Conservation (phyloP, 2,329 filamentous ascomycete genomes). For the Aureobasidium lini region DNA sequence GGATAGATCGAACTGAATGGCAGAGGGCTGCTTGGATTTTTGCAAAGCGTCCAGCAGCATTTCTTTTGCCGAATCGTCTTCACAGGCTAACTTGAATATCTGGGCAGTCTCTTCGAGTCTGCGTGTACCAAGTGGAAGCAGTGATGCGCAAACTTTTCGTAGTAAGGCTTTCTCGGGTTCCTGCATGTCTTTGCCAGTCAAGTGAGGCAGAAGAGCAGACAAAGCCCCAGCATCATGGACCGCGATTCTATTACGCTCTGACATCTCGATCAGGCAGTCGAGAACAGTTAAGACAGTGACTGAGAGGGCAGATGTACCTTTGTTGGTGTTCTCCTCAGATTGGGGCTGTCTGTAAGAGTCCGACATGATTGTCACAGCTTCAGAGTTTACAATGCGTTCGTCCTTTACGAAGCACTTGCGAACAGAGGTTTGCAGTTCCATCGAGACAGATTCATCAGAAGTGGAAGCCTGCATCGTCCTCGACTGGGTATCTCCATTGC, state of each 20-base stretch:
- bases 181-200: background rate
- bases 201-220: slow-evolving; percentile 5
- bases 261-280: background rate
- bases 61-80: slow-evolving; percentile 48
- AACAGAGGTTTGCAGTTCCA: background rate
- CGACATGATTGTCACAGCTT: slow-evolving; percentile 3
- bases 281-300: slow-evolving; percentile 4
- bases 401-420: background rate
- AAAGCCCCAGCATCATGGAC: slow-evolving; percentile 14
- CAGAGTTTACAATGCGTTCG: background rate
- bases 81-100: slow-evolving; percentile 54
- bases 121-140: slow-evolving; percentile 70
- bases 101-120: slow-evolving; percentile 76
- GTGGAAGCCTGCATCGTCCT: background rate
- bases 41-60: slow-evolving; percentile 70
- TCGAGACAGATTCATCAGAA: too few relatives aligned
- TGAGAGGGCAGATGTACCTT: background rate
- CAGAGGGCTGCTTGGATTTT: slow-evolving; percentile 68
- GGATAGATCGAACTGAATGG: slow-evolving; percentile 90
- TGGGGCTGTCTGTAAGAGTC: background rate
- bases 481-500: background rate
- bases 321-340: too few relatives aligned
- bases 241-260: slow-evolving; percentile 8
- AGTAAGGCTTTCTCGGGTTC: slow-evolving; percentile 34
- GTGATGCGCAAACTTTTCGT: slow-evolving; percentile 57